These are phyloP conservation scores for Syzygium grande DNA, from an alignment of 345 rosid genomes.

Conservation along the genomic window DNA sequence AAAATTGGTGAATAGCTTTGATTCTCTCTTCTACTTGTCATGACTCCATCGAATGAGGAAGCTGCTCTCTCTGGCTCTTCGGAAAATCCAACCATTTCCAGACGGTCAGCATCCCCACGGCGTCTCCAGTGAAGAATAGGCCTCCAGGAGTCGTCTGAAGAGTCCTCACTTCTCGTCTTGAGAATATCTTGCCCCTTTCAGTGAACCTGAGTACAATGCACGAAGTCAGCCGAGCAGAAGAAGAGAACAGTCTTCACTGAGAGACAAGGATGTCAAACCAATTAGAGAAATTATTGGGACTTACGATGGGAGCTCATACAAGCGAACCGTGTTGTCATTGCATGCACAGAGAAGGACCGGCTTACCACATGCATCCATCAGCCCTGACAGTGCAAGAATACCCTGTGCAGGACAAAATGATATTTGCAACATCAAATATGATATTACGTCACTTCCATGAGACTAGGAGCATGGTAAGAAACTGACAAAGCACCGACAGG, in stretches of 20 bases:
- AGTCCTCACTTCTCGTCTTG: conserved; percentile 19
- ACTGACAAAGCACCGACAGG: background rate
- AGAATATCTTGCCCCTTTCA: conserved; percentile 44
- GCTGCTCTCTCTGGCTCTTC: background rate
- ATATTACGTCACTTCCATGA: background rate
- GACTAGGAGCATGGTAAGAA: background rate
- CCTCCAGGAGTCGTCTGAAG: conserved; percentile 30
- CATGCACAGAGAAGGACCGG: too few relatives aligned
- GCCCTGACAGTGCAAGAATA: too few relatives aligned
- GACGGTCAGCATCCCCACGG: conserved; percentile 21
- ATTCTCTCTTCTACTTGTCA: background rate
- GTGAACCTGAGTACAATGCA: conserved; percentile 12
- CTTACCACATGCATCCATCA: too few relatives aligned
- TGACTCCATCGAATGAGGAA: background rate
- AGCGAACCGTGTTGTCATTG: conserved; percentile 7
- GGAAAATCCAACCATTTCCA: conserved; percentile 10
- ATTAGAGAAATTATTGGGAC: background rate
- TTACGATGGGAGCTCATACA: conserved; percentile 47
- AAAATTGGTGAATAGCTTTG: background rate
- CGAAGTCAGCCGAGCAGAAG: too few relatives aligned
- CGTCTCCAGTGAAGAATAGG: conserved; percentile 46
- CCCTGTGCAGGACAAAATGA: too few relatives aligned
- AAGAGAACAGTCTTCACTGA: background rate
- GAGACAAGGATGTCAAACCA: background rate
- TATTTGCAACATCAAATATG: background rate